phyloP scores from a whole-genome alignment of 2,329 filamentous ascomycete genomes.

The Myriosclerotinia scirpicola region DNA sequence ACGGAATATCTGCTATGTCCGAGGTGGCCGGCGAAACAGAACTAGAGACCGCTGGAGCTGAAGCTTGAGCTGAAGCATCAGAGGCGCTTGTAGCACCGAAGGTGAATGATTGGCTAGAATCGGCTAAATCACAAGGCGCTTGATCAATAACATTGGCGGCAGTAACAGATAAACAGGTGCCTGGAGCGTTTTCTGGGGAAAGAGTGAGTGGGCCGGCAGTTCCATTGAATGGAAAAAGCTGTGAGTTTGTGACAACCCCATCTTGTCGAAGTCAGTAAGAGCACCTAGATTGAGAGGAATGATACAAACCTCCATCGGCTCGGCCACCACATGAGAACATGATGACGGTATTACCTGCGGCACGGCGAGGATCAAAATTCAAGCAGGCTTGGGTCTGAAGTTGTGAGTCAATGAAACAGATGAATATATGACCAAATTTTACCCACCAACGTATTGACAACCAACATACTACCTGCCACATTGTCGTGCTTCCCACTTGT shows the following conservation, averaged over 20 bases:
- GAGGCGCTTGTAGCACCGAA: slow-evolving; percentile 26
- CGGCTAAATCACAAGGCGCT: slow-evolving; percentile 44
- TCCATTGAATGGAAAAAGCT: slow-evolving; percentile 24
- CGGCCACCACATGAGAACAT: slow-evolving; percentile 47
- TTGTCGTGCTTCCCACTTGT: slow-evolving; percentile 54
- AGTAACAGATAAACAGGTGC: slow-evolving; percentile 47
- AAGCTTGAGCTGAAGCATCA: background rate
- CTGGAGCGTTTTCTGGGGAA: slow-evolving; percentile 46
- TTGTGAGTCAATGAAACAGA: background rate
- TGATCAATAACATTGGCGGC: slow-evolving; percentile 45
- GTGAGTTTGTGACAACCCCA: slow-evolving; percentile 21
- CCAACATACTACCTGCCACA: slow-evolving; percentile 45
- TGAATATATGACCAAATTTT: background rate
- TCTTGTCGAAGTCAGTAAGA: background rate
- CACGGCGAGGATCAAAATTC: slow-evolving; percentile 56
- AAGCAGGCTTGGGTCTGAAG: slow-evolving; percentile 54
- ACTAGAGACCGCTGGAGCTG: background rate
- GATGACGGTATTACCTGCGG: slow-evolving; percentile 52
- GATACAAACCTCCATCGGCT: slow-evolving; percentile 20
- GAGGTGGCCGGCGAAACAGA: background rate
- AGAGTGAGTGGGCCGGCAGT: slow-evolving; percentile 44
- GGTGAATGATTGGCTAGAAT: slow-evolving; percentile 47
- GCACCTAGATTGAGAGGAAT: background rate
- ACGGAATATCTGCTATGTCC: background rate
- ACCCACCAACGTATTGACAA: slow-evolving; percentile 53